Conservation (phyloP, 345 rosid genomes). For the Dipteronia sinensis region DNA sequence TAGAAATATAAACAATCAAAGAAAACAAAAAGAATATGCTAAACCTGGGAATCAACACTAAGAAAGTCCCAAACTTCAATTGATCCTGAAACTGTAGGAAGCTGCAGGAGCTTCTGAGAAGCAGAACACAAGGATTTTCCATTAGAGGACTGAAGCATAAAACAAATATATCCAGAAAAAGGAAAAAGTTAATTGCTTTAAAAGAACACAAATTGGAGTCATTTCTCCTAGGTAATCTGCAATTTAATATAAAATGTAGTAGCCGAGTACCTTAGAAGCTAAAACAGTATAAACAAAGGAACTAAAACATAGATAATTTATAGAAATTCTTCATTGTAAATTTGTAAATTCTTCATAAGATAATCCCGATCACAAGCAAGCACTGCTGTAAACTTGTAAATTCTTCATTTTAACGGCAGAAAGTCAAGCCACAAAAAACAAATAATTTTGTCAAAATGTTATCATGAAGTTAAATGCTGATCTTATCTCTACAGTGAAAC, state of each 20-base stretch:
- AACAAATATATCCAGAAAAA: conserved; percentile 7
- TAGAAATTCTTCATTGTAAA: too few species aligned
- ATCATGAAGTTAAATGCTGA: neutral
- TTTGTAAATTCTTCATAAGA: too few species aligned
- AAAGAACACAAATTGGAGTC: neutral
- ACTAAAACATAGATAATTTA: neutral
- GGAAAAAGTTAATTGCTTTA: neutral
- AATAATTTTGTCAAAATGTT: neutral
- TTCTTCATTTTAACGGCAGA: neutral
- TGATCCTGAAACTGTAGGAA: conserved; percentile 90
- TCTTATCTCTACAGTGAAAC: conserved; percentile 6
- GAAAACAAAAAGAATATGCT: conserved; percentile 20
- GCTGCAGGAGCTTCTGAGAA: conserved; percentile 83
- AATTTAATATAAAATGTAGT: neutral
- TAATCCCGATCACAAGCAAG: neutral
- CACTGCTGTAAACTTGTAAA: neutral
- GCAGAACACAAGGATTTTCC: conserved; percentile 19
- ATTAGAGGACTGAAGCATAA: conserved; percentile 5
- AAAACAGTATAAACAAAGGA: neutral
- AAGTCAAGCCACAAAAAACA: neutral
- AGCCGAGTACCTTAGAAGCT: neutral
- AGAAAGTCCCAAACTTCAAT: conserved; percentile 99
- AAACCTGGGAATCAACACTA: conserved; percentile 98
- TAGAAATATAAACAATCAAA: conserved; percentile 14
- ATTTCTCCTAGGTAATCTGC: neutral